Evolutionary conservation across 129 eudicot genomes (phyloP), one percentile per base, ranked within the genome.

Genomic region (Artemisia annua): DNA sequence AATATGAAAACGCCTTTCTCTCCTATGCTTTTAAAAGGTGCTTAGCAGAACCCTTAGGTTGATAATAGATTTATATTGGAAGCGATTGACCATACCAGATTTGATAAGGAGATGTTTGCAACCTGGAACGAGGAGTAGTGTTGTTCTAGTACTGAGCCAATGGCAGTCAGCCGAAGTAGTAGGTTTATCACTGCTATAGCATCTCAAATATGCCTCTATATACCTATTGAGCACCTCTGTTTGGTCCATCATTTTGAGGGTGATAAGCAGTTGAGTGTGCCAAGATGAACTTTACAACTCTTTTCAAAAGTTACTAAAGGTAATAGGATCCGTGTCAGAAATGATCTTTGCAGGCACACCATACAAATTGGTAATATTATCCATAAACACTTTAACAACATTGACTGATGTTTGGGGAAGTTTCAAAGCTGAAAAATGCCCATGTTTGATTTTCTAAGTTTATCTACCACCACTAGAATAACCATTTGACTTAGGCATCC

Each of bases 121-220:
- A 8, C 7, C 32, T 66, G 15, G 55, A 44, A 12, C 48, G 70
- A 17, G 16, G 28, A 15, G 51, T 32, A 0, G 17, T 18, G 13
- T 66, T 66, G 7, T 66, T 43, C 55, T 53, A 66, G 17, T 55
- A 55, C 20, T 54, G n/a, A 7, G 70, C 70, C 5, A 66, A 46
- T 11, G 52, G n/a, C 15, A 66, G 24, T 14, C 22, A 43, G 14
- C 3, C 70, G 32, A 46, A 9, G 4, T 7, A 3, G 6, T 15
- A 1, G 71, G 71, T 3, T 4, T 15, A 1, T 66, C 54, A 3
- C 19, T 1, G 1, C 9, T 46, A 17, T 43, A 39, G 18, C 54
- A n/a, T 18, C 71, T n/a, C 14, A 66, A 0, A 16, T 18, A 66
- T 2, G 54, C n/a, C 10, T 66, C 54, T 4, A 66, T 1, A 26